These are phyloP conservation scores for Entomortierella chlamydospora DNA, from an alignment of 192 early-diverging fungal genomes.

Conservation along the genomic window DNA sequence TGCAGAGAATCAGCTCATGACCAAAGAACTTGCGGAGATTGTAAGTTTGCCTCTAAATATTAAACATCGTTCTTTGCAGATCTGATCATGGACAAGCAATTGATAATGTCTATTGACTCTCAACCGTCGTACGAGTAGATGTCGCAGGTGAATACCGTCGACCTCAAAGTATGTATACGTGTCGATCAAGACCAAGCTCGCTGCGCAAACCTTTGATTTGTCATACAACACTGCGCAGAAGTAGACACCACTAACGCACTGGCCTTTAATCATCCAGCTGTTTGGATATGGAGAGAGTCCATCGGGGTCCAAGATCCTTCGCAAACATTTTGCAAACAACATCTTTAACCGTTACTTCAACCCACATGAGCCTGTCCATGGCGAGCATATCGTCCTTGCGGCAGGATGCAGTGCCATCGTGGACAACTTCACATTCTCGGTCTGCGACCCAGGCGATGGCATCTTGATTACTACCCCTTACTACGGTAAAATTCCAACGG, in stretches of 20 bases:
- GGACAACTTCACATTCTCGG: slow-evolving; percentile 69
- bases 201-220: background rate
- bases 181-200: background rate
- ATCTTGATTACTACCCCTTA: slow-evolving; percentile 80
- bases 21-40: slow-evolving; percentile 65
- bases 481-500: slow-evolving; percentile 63
- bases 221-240: background rate
- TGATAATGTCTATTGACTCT: too few species aligned
- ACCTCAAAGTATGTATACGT: slow-evolving; percentile 26
- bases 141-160: slow-evolving; percentile 16
- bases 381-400: slow-evolving; percentile 68
- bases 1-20: slow-evolving; percentile 81
- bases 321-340: slow-evolving; percentile 67
- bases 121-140: slow-evolving; percentile 31
- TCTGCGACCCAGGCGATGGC: slow-evolving; percentile 78
- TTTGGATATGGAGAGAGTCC: slow-evolving; percentile 58
- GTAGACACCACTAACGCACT: background rate
- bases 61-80: too few species aligned
- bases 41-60: slow-evolving; percentile 31
- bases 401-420: slow-evolving; percentile 78
- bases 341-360: slow-evolving; percentile 74
- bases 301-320: slow-evolving; percentile 67
- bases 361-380: slow-evolving; percentile 53
- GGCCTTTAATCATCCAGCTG: slow-evolving; percentile 36
- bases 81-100: too few species aligned